Conservation (phyloP, 352 stramenopile species). For the Halophytophthora batemanensis region DNA sequence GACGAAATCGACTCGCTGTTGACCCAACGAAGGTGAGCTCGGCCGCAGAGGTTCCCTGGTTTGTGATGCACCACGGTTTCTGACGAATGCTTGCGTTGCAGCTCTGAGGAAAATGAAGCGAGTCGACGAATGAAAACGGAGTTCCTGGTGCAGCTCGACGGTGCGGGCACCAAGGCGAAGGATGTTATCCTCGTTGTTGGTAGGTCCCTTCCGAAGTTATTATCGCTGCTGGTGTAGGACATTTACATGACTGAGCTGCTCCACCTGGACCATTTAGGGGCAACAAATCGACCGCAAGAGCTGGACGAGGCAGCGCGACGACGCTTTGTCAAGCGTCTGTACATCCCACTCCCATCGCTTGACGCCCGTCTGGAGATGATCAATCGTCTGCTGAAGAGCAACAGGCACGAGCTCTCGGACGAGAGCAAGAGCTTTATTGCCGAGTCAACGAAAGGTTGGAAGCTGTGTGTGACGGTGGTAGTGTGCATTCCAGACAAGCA, state of each 20-base stretch:
- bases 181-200: conserved; percentile 90
- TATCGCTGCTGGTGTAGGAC: neutral
- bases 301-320: conserved; percentile 96
- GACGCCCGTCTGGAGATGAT: conserved; percentile 88
- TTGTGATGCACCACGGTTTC: neutral
- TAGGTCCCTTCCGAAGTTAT: conserved; percentile 17
- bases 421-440: conserved; percentile 91
- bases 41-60: neutral
- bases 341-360: conserved; percentile 94
- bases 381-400: conserved; percentile 90
- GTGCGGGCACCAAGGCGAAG: conserved; percentile 88
- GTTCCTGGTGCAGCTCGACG: conserved; percentile 98
- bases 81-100: conserved; percentile 19
- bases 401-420: conserved; percentile 86
- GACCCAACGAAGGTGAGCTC: conserved; percentile 87
- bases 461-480: neutral
- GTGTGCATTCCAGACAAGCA: neutral
- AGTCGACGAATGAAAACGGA: conserved; percentile 98
- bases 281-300: conserved; percentile 97
- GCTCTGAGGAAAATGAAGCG: conserved; percentile 96
- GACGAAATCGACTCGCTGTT: conserved; percentile 99
- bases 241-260: neutral
- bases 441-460: conserved; percentile 69
- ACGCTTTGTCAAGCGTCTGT: conserved; percentile 97
- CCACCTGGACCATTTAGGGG: conserved; percentile 46